Evolutionary conservation across 176 grass and related monocot genomes (phyloP), one percentile per base, ranked within the genome.

Genomic region (Ampelocalamus luodianensis): DNA sequence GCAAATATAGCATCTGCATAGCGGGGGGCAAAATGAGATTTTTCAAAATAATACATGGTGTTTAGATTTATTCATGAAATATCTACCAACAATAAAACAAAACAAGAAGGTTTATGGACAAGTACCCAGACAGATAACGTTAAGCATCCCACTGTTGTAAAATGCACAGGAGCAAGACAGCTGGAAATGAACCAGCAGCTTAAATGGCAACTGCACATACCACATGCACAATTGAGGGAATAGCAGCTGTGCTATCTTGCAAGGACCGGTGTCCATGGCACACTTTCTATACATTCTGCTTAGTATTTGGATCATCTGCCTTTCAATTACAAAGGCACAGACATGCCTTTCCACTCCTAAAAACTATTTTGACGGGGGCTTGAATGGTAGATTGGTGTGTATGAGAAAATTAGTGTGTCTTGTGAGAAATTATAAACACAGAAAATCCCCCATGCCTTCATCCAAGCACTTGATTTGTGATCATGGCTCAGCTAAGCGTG

Each of bases 1-100:
- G 78, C 96, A 98, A 89, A 95, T 94, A 50, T 95, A 95, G 80
- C 96, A 98, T 78, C 93, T 98, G 84, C 55, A 82, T 64, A 26
- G 22, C 55, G 14, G 18, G 20, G 20, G 50, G 20, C 6, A 18
- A 17, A 29, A 63, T 79, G 18, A 87, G 40, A 83, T 36, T 20
- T 68, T 44, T 46, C 18, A 74, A 71, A 86, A 23, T 32, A 73
- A 90, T 68, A 50, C 12, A 17, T 62, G 9, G 60, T 61, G n/a
- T 43, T 61, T 38, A 60, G 24, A 81, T 68, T 55, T 68, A 58
- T 34, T 85, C 15, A 56, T 1, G 54, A 68, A 34, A 81, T 68
- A 68, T 55, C 54, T 38, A 62, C 53, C 26, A 83, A 23, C 39
- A 62, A 48, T 3, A 73, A 68, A 71, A 16, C 3, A 72, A 83